A percentile compares a stretch with the other conserved stretches of the same genome.
Conservation (phyloP, 2,329 filamentous ascomycete genomes). For the Pseudophaeomoniella oleicola region DNA sequence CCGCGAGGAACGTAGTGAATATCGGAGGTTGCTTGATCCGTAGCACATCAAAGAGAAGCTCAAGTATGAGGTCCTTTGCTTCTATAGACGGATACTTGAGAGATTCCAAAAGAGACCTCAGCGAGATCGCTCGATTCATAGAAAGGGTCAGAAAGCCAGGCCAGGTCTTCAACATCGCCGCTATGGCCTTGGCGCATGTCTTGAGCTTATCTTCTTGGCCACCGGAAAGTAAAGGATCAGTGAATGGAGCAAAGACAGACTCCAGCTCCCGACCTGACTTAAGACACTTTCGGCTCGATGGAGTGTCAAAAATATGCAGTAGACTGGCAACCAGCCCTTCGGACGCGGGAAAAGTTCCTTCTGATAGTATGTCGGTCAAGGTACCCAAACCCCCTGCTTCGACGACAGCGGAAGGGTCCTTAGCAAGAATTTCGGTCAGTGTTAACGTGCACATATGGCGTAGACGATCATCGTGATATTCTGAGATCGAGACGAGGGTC, state of each 20-base stretch:
- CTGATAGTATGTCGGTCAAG: constrained; percentile 80
- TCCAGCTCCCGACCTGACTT: constrained; percentile 81
- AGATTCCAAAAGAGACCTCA: constrained; percentile 63
- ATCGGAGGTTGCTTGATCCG: constrained; percentile 88
- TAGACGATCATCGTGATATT: constrained; percentile 71
- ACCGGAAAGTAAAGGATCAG: constrained; percentile 52
- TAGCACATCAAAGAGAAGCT: constrained; percentile 69
- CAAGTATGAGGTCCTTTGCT: constrained; percentile 64
- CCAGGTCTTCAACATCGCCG: constrained; percentile 86
- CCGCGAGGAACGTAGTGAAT: constrained; percentile 91
- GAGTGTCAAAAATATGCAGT: constrained; percentile 75
- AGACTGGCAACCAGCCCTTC: constrained; percentile 82
- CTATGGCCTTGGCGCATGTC: constrained; percentile 82
- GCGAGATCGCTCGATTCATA: constrained; percentile 73
- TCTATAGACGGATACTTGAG: constrained; percentile 42
- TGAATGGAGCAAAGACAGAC: constrained; percentile 80
- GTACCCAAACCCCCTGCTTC: constrained; percentile 72
- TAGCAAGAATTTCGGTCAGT: constrained; percentile 76
- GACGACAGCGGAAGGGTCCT: constrained; percentile 67
- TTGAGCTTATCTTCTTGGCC: constrained; percentile 54
- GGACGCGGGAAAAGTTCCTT: constrained; percentile 82
- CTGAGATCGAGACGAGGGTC: constrained; percentile 79
- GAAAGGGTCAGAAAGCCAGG: constrained; percentile 77
- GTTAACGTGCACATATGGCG: constrained; percentile 88
- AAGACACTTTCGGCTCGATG: constrained; percentile 66